Evolutionary conservation across 2,329 filamentous ascomycete genomes (phyloP).

Genomic region (Tolypocladium album): DNA sequence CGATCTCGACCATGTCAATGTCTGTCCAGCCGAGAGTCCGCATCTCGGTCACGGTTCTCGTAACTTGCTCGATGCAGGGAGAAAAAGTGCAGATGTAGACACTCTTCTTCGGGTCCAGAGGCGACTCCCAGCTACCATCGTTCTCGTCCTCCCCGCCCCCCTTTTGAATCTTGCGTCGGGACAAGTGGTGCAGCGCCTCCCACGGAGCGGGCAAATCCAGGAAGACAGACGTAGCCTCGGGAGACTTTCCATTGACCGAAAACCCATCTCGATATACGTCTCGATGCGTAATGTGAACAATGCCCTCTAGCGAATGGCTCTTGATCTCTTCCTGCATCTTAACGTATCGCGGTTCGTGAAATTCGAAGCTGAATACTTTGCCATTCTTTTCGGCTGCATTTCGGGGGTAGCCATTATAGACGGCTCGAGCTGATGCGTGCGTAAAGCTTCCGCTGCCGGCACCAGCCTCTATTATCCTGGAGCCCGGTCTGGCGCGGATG

Average conservation of each 20-base stretch:
- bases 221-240: conserved; percentile 61
- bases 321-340: conserved; percentile 59
- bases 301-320: conserved; percentile 52
- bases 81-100: conserved; percentile 88
- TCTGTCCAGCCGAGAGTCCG: conserved; percentile 79
- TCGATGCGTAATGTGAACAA: conserved; percentile 66
- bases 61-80: conserved; percentile 94
- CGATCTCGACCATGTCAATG: conserved; percentile 87
- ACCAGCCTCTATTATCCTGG: conserved; percentile 67
- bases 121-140: conserved; percentile 35
- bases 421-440: conserved; percentile 64
- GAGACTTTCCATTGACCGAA: conserved; percentile 46
- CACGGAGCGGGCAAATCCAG: conserved; percentile 74
- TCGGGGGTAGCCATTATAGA: conserved; percentile 60
- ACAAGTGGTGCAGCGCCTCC: conserved; percentile 68
- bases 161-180: conserved; percentile 31
- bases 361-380: conserved; percentile 75
- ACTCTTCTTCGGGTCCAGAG: conserved; percentile 60
- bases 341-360: conserved; percentile 60
- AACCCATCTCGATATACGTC: conserved; percentile 74
- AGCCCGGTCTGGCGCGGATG: conserved; percentile 62
- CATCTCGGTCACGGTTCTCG: conserved; percentile 70
- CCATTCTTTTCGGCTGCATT: conserved; percentile 38
- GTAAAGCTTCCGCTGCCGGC: conserved; percentile 78
- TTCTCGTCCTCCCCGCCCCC: conserved; percentile 12